Percentiles rank a stretch among this genome's conserved stretches.
Conservation (phyloP, 2,329 filamentous ascomycete species). For the Colletotrichum godetiae region DNA sequence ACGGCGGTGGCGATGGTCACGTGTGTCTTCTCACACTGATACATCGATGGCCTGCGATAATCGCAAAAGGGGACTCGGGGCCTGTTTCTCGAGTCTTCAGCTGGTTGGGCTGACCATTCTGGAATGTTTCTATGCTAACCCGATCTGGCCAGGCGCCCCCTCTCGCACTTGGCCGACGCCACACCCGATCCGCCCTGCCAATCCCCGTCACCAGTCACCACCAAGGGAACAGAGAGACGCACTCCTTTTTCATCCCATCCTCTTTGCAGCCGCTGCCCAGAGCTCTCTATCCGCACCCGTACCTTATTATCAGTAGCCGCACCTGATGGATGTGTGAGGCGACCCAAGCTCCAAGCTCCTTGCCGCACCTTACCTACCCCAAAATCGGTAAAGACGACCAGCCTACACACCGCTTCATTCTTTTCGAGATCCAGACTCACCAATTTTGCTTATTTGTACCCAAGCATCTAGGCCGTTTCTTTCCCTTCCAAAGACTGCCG, state of each 20-base stretch:
- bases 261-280: constrained; percentile 2
- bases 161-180: constrained; percentile 22
- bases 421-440: neutral
- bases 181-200: constrained; percentile 31
- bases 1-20: neutral
- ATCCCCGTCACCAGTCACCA: neutral
- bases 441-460: neutral
- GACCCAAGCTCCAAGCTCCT: constrained; percentile 12
- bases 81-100: neutral
- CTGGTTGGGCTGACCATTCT: constrained; percentile 13
- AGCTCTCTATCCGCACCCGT: constrained; percentile 6
- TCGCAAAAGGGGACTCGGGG: neutral
- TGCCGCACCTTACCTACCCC: neutral
- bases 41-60: neutral
- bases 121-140: constrained; percentile 27
- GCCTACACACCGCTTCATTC: neutral
- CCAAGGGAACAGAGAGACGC: neutral
- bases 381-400: neutral
- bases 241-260: constrained; percentile 8
- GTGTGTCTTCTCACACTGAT: neutral
- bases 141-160: neutral
- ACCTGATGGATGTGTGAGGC: neutral
- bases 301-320: constrained; percentile 3
- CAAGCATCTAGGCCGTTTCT: neutral
- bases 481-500: neutral